Percentiles rank a stretch among this genome's conserved stretches.
phyloP scores from a whole-genome alignment of 2,329 filamentous ascomycete species.

The Colletotrichum tropicicola region DNA sequence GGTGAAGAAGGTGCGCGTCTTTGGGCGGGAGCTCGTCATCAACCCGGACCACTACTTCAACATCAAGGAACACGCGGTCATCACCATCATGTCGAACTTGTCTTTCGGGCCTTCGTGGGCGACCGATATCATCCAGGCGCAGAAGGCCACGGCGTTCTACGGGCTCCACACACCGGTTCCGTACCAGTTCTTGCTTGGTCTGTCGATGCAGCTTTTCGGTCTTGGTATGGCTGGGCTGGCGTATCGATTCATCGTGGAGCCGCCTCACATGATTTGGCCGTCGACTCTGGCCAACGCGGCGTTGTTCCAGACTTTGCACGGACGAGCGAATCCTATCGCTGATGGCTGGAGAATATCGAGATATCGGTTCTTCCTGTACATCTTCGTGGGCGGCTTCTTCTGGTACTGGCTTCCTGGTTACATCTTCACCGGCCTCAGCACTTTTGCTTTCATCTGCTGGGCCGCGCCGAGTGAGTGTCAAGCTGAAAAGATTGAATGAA shows the following conservation, averaged over 20 bases:
- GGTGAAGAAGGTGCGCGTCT: conserved; percentile 39
- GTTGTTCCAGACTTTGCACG: conserved; percentile 51
- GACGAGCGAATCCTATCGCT: conserved; percentile 44
- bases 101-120: conserved; percentile 51
- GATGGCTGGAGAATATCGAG: conserved; percentile 46
- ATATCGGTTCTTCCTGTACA: conserved; percentile 45
- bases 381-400: conserved; percentile 51
- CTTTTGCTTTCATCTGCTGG: conserved; percentile 58
- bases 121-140: conserved; percentile 52
- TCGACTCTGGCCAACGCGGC: conserved; percentile 52
- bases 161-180: conserved; percentile 46
- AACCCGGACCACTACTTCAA: conserved; percentile 59
- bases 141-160: conserved; percentile 53
- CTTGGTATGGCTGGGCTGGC: conserved; percentile 54
- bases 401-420: conserved; percentile 59
- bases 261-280: conserved; percentile 57
- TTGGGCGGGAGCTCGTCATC: conserved; percentile 46
- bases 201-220: conserved; percentile 57
- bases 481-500: conserved; percentile 29
- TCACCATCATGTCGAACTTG: conserved; percentile 63
- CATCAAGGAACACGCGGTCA: conserved; percentile 62
- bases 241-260: conserved; percentile 54
- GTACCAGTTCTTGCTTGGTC: conserved; percentile 54
- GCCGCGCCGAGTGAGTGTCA: conserved; percentile 43
- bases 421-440: conserved; percentile 51